phyloP scores from a whole-genome alignment of 345 rosid species.

The Atalantia buxifolia region DNA sequence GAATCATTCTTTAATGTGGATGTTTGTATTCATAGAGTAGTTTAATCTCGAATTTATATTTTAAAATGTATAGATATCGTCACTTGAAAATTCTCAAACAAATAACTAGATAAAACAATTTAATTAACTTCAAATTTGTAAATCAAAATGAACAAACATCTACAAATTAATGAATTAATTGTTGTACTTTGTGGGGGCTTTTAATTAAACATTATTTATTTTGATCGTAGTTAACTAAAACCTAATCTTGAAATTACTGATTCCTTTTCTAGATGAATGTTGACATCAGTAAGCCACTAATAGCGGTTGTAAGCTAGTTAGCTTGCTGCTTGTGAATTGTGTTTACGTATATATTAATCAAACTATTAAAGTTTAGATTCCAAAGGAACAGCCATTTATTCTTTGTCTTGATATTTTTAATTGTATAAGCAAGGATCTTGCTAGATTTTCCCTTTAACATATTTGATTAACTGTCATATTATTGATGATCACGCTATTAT shows the following conservation, averaged over 20 bases:
- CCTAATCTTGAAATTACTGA: slow-evolving; percentile 8
- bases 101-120: background rate
- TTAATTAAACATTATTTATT: background rate
- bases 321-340: background rate
- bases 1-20: too few relatives aligned
- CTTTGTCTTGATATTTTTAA: slow-evolving; percentile 8
- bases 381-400: slow-evolving; percentile 27
- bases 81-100: background rate
- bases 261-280: slow-evolving; percentile 38
- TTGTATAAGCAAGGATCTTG: slow-evolving; percentile 9
- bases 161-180: too few relatives aligned
- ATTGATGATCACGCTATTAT: background rate
- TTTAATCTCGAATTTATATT: too few relatives aligned
- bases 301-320: slow-evolving; percentile 18
- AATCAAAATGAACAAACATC: too few relatives aligned
- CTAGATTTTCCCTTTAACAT: slow-evolving; percentile 21
- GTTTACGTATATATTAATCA: background rate
- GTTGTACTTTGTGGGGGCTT: too few relatives aligned
- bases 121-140: background rate
- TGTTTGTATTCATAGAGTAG: background rate
- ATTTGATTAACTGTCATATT: slow-evolving; percentile 14
- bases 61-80: too few relatives aligned
- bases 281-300: slow-evolving; percentile 28
- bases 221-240: background rate
- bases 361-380: slow-evolving; percentile 17